Evolutionary conservation across 176 grass and related monocot species (phyloP).

Genomic region (Pontederia crassipes): DNA sequence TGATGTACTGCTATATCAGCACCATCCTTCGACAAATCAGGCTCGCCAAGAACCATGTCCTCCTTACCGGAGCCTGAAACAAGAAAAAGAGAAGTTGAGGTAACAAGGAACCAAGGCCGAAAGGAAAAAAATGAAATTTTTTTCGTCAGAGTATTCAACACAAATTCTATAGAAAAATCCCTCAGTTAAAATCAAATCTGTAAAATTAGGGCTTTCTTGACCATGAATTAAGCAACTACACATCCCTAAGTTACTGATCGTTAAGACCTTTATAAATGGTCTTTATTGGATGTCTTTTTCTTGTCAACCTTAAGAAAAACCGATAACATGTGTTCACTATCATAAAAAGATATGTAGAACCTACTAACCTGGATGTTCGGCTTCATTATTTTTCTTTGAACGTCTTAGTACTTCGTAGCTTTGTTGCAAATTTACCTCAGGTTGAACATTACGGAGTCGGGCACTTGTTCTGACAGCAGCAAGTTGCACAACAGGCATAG

Average conservation of each 20-base stretch:
- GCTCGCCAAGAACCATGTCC: constrained; percentile 23
- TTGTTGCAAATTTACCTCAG: constrained; percentile 60
- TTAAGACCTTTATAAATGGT: no score
- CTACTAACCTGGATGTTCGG: constrained; percentile 46
- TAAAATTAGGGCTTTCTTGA: no score
- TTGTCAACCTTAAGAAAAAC: no score
- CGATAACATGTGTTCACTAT: no score
- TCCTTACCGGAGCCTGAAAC: constrained; percentile 48
- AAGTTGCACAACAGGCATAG: constrained; percentile 59
- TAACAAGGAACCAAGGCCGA: no score
- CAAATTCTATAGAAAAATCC: no score
- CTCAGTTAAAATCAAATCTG: no score
- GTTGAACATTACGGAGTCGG: constrained; percentile 82
- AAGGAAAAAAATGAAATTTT: no score
- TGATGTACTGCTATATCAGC: constrained; percentile 29
- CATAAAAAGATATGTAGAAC: not conserved
- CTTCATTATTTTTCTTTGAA: constrained; percentile 63
- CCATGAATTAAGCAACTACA: no score
- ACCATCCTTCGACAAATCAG: constrained; percentile 44
- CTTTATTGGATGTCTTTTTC: no score
- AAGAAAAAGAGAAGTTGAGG: not conserved
- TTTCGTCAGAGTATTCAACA: no score
- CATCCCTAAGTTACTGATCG: no score
- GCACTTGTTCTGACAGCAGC: constrained; percentile 70
- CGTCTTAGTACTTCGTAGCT: constrained; percentile 75